Evolutionary conservation across 2,329 filamentous ascomycete genomes (phyloP).

Genomic region (Leptographium procerum): DNA sequence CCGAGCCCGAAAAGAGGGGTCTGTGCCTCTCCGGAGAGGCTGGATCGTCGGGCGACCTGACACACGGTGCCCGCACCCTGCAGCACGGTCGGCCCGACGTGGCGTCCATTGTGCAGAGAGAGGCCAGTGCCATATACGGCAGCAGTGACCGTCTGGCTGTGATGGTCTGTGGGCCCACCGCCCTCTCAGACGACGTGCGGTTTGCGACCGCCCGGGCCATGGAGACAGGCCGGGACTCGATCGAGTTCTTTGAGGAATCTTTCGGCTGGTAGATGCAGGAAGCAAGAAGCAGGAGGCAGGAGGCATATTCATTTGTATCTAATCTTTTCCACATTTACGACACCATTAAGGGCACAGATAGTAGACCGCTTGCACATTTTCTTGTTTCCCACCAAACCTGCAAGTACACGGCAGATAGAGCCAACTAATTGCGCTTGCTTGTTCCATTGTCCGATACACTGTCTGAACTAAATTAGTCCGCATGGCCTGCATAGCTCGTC

Average conservation of each 20-base stretch:
- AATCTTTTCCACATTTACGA: too few relatives aligned
- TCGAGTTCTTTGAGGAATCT: conserved; percentile 5
- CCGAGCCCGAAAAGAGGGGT: not conserved
- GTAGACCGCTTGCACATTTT: too few relatives aligned
- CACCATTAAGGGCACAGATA: too few relatives aligned
- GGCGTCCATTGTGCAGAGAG: not conserved
- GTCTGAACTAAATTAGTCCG: too few relatives aligned
- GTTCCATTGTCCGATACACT: too few relatives aligned
- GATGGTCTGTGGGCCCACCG: conserved; percentile 3
- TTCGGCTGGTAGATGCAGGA: conserved; percentile 9
- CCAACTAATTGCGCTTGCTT: too few relatives aligned
- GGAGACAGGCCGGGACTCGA: not conserved
- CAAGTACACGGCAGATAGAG: too few relatives aligned
- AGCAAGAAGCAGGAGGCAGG: too few relatives aligned
- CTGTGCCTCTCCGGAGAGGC: not conserved
- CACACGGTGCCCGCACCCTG: not conserved
- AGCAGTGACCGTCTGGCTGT: conserved; percentile 1
- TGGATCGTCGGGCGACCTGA: not conserved
- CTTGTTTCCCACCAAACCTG: too few relatives aligned
- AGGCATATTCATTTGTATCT: too few relatives aligned
- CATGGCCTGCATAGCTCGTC: too few relatives aligned
- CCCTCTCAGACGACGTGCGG: conserved; percentile 1
- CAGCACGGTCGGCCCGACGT: not conserved
- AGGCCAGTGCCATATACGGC: not conserved
- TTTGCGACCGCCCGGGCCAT: not conserved